A percentile compares a stretch with the other conserved stretches of the same genome.
These are phyloP conservation scores for Acanthamoeba triangularis DNA, from an alignment of 208 protist genomes.

Conservation along the genomic window DNA sequence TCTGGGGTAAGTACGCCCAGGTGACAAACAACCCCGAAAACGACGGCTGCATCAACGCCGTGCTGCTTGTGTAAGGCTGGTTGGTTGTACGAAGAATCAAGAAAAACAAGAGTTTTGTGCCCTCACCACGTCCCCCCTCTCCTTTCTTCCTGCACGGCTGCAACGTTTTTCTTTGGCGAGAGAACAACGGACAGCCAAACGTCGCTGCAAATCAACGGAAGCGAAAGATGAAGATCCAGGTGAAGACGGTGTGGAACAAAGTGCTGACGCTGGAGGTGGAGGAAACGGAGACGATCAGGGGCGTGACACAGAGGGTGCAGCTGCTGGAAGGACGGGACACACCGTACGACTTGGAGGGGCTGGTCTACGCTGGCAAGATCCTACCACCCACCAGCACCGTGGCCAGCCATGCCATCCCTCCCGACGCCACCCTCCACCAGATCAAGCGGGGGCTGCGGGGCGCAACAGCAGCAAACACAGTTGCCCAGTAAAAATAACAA, in stretches of 20 bases:
- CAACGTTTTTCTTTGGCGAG: too few species aligned
- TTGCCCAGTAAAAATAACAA: too few species aligned
- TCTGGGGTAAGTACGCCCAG: slow-evolving; percentile 99
- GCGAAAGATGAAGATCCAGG: background rate
- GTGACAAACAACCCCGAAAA: slow-evolving; percentile 99
- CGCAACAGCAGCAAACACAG: too few species aligned
- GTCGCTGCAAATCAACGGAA: too few species aligned
- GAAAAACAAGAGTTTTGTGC: background rate
- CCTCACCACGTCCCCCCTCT: too few species aligned
- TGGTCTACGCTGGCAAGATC: background rate
- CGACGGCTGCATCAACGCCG: slow-evolving; percentile 99
- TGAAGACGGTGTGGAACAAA: background rate
- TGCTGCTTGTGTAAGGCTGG: slow-evolving; percentile 98
- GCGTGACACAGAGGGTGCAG: background rate
- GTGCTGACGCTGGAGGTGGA: background rate
- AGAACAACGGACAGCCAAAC: too few species aligned
- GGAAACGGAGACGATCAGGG: background rate
- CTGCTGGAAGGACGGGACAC: background rate
- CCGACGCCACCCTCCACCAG: background rate
- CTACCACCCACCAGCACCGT: background rate
- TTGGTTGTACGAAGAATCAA: too few species aligned
- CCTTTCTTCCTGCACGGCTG: too few species aligned
- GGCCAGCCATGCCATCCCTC: background rate
- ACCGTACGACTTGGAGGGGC: background rate
- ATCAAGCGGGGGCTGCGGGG: background rate